A percentile compares a stretch with the other conserved stretches of the same genome.
These are phyloP conservation scores for Lachnellula suecica DNA, from an alignment of 2,329 filamentous ascomycete species.

Conservation along the genomic window DNA sequence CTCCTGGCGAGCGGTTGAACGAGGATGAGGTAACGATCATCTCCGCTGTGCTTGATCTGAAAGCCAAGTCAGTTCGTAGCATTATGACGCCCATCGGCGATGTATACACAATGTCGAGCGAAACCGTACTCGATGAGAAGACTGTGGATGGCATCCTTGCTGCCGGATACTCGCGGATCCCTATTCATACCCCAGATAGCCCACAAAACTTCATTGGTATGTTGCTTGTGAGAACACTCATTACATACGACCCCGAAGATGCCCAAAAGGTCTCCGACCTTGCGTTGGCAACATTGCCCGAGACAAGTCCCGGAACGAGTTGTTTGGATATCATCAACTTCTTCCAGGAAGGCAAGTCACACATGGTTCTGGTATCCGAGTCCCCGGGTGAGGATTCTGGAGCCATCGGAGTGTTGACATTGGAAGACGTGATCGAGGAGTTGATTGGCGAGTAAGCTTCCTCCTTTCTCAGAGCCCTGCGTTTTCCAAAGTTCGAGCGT, in stretches of 20 bases:
- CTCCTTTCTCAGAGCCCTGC: no score
- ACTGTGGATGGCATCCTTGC: slow-evolving; percentile 91
- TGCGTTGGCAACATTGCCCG: slow-evolving; percentile 82
- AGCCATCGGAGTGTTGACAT: slow-evolving; percentile 83
- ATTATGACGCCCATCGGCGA: slow-evolving; percentile 98
- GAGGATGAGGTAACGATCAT: slow-evolving; percentile 97
- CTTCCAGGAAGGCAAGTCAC: slow-evolving; percentile 96
- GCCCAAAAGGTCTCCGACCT: slow-evolving; percentile 81
- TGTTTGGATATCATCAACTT: slow-evolving; percentile 97
- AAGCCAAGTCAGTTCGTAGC: slow-evolving; percentile 84
- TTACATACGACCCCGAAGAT: slow-evolving; percentile 94
- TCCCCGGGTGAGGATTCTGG: slow-evolving; percentile 76
- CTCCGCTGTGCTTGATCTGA: slow-evolving; percentile 87
- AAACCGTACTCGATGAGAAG: slow-evolving; percentile 83
- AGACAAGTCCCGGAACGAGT: slow-evolving; percentile 88
- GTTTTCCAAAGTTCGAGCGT: no score
- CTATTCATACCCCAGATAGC: slow-evolving; percentile 81
- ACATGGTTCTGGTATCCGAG: slow-evolving; percentile 94
- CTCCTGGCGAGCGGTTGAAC: slow-evolving; percentile 70
- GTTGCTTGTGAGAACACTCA: slow-evolving; percentile 93
- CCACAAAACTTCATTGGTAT: slow-evolving; percentile 87
- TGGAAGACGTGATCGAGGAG: slow-evolving; percentile 96
- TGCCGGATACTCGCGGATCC: slow-evolving; percentile 89
- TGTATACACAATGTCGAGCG: slow-evolving; percentile 87
- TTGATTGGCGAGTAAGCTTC: slow-evolving; percentile 84